Base-by-base conservation (phyloP, 805 yeast genomes). In the Ogataea pini region DNA sequence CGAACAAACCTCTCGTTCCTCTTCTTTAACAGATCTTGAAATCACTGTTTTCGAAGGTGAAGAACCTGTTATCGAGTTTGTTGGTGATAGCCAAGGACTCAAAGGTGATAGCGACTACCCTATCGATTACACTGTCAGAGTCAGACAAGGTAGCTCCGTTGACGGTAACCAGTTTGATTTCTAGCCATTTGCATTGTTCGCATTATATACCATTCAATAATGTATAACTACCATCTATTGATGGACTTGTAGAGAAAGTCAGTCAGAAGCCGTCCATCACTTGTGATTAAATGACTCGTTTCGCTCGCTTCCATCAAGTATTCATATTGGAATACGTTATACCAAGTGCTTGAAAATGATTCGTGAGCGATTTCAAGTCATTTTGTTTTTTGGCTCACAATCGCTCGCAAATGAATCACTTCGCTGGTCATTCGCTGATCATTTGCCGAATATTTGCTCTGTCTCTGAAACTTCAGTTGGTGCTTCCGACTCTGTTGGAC, bases 1-100 rank as follows among this genome's bases (percentile, higher is more conserved):
- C 20, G 39, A 49, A 37, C 51, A 46, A 36, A 24, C 22, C 44
- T 43, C 48, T 22, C 36, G 40, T 28, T 32, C 50, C 12, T 40
- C 41, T 2, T 46, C 53, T 3, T 34, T 50, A 14, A 18, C 48
- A 1, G 51, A 53, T 14, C 29, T 48, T 19, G 54, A 50, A 27
- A 34, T 50, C 27, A 40, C 51, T 28, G 49, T 51, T 14, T 46
- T 53, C 17, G 57, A 53, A 29, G 57, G 52, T 4, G 38, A 45
- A 24, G 55, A 51, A 7, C 37, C 48, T 14, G 48, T 29, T 2
- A 22, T 48, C 14, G 45, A 39, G 17, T 41, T 43, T 18, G 19
- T 22, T 14, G 47, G 38, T 9, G 55, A 48, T 13, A 52, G 46
- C 28, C 36, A 36, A 8, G 34, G 39, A 4, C 32, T 34, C 28